phyloP scores from a whole-genome alignment of 1,139 yeast genomes.

The Waltiozyma sp. region DNA sequence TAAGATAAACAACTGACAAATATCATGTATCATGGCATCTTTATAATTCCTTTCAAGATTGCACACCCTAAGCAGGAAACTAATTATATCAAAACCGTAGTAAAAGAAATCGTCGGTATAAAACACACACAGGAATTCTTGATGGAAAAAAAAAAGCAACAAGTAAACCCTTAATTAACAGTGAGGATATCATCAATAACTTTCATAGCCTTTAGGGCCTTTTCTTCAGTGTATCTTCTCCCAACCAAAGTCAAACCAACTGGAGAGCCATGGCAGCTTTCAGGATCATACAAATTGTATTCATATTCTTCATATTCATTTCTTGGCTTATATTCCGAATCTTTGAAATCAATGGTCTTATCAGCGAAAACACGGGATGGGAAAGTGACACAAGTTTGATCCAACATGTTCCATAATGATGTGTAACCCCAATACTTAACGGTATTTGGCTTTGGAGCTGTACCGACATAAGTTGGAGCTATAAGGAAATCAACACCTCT shows the following conservation, averaged over 20 bases:
- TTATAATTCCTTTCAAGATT: no score
- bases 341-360: constrained; percentile 17
- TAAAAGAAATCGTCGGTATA: no score
- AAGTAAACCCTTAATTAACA: not conserved
- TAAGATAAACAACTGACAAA: no score
- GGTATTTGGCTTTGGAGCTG: constrained; percentile 58
- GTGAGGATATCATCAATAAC: constrained; percentile 11
- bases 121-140: no score
- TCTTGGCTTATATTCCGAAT: constrained; percentile 18
- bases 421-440: constrained; percentile 73
- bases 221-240: constrained; percentile 43
- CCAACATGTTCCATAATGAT: constrained; percentile 53
- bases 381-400: constrained; percentile 48
- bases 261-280: constrained; percentile 36
- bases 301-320: constrained; percentile 19
- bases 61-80: no score
- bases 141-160: no score
- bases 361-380: constrained; percentile 57
- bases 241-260: constrained; percentile 41
- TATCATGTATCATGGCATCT: no score
- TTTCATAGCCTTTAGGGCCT: constrained; percentile 33
- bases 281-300: constrained; percentile 23
- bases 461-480: constrained; percentile 59
- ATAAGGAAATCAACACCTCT: constrained; percentile 57
- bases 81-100: no score